Percentiles rank a stretch among this genome's conserved stretches.
Evolutionary conservation across 2,329 filamentous ascomycete genomes (phyloP).

Genomic region (Harringtonia lauricola): DNA sequence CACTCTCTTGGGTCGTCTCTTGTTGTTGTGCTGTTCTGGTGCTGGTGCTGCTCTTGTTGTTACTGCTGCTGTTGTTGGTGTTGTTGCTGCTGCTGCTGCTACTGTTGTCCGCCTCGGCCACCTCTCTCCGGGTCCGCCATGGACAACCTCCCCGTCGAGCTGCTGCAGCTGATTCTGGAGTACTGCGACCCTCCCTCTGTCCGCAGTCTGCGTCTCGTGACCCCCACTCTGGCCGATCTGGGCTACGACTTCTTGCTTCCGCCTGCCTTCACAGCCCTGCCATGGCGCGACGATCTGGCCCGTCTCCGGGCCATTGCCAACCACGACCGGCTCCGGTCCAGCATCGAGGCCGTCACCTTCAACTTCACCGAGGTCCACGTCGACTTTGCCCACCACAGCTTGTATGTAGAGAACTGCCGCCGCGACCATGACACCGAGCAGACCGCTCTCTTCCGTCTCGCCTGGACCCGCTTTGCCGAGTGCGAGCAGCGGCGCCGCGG

Average conservation of each 20-base stretch:
- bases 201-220: slow-evolving; percentile 28
- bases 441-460: slow-evolving; percentile 21
- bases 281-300: slow-evolving; percentile 33
- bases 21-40: too few relatives aligned
- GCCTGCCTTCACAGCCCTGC: slow-evolving; percentile 28
- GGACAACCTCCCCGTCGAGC: slow-evolving; percentile 16
- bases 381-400: slow-evolving; percentile 25
- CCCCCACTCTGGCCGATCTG: slow-evolving; percentile 25
- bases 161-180: slow-evolving; percentile 28
- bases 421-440: slow-evolving; percentile 23
- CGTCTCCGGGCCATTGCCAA: slow-evolving; percentile 32
- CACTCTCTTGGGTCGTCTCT: too few relatives aligned
- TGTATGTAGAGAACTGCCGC: slow-evolving; percentile 25
- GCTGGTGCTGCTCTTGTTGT: not conserved
- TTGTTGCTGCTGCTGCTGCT: slow-evolving; percentile 4
- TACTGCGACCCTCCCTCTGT: slow-evolving; percentile 28
- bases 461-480: slow-evolving; percentile 25
- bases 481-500: slow-evolving; percentile 21
- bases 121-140: slow-evolving; percentile 11
- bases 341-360: slow-evolving; percentile 31
- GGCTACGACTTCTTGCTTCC: slow-evolving; percentile 31
- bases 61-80: too few relatives aligned
- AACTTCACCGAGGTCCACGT: slow-evolving; percentile 32
- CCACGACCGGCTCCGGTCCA: slow-evolving; percentile 27
- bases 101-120: not conserved